Evolutionary conservation across 345 rosid species (phyloP).

Genomic region (Citrus unshiu): DNA sequence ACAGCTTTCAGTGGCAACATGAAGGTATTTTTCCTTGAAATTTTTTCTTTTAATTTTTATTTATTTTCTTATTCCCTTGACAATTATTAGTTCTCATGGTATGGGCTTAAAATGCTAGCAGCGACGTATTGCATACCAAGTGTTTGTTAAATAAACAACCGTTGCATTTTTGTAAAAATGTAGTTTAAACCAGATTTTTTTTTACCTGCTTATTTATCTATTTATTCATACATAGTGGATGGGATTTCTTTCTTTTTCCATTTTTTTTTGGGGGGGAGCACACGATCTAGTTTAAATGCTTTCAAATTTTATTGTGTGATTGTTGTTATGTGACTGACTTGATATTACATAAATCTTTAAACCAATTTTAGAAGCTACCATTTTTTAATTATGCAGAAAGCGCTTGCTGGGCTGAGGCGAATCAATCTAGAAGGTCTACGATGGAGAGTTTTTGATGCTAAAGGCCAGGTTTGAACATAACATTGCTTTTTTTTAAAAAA

Average conservation of each 20-base stretch:
- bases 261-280: not conserved
- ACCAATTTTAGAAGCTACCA: not conserved
- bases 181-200: not conserved
- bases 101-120: not conserved
- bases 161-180: not conserved
- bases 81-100: not conserved
- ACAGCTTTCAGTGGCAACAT: conserved; percentile 46
- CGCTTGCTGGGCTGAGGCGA: conserved; percentile 85
- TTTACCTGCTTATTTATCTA: not conserved
- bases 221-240: not conserved
- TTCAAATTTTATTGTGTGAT: not conserved
- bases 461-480: conserved; percentile 70
- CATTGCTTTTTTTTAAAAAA: not conserved
- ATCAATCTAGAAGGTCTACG: conserved; percentile 90
- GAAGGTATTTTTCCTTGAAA: conserved; percentile 28
- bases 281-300: not conserved
- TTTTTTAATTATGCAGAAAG: conserved; percentile 61
- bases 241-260: not conserved
- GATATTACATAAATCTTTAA: not conserved
- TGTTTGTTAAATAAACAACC: conserved; percentile 28
- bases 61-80: not conserved
- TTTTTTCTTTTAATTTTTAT: not conserved
- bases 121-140: conserved; percentile 7
- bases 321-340: conserved; percentile 7
- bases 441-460: conserved; percentile 98